A percentile compares a stretch with the other conserved stretches of the same genome.
Evolutionary conservation across 2,329 filamentous ascomycete genomes (phyloP).

Genomic region (Aspergillus neoniger): DNA sequence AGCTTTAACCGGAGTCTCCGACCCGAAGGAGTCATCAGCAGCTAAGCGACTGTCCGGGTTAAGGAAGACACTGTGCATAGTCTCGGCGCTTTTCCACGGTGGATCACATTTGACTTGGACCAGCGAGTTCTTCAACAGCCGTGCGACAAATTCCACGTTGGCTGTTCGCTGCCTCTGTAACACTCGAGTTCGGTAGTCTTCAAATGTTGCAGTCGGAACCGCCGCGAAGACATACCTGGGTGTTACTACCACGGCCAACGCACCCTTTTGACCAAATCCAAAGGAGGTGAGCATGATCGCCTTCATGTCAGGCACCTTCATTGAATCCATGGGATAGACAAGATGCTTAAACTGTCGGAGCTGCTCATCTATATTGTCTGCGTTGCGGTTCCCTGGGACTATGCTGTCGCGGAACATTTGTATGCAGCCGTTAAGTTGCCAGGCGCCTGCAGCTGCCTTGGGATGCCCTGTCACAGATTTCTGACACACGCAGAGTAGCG

Average conservation of each 20-base stretch:
- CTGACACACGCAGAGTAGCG: constrained; percentile 87
- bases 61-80: constrained; percentile 18
- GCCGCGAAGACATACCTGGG: constrained; percentile 41
- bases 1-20: not conserved
- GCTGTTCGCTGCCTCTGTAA: constrained; percentile 14
- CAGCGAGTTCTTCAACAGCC: constrained; percentile 15
- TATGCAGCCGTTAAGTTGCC: constrained; percentile 97
- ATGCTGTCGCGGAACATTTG: constrained; percentile 89
- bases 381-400: constrained; percentile 93
- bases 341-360: constrained; percentile 36
- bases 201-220: constrained; percentile 13
- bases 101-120: constrained; percentile 22
- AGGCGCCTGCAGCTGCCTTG: constrained; percentile 95
- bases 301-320: constrained; percentile 30
- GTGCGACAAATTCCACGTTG: constrained; percentile 13
- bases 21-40: not conserved
- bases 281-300: constrained; percentile 47
- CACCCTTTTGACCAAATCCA: constrained; percentile 51
- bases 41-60: constrained; percentile 17
- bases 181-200: constrained; percentile 16
- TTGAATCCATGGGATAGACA: constrained; percentile 33
- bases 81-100: constrained; percentile 17
- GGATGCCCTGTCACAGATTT: constrained; percentile 97
- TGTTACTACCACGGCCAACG: constrained; percentile 38
- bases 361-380: constrained; percentile 78